phyloP scores from a whole-genome alignment of 140 eudicot genomes.

The Oenanthe javanica region DNA sequence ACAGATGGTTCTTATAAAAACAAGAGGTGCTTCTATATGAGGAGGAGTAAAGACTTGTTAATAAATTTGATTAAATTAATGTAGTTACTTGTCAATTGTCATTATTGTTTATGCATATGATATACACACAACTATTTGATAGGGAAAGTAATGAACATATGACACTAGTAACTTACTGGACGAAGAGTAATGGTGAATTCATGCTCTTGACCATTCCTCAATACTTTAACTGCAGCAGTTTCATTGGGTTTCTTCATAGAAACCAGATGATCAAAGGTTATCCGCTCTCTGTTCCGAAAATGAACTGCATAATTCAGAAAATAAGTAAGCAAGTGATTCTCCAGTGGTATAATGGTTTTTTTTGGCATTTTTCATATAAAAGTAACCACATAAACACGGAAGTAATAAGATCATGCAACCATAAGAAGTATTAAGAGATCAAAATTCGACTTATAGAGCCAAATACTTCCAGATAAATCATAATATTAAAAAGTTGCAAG shows the following conservation, averaged over 20 bases:
- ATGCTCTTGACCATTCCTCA: constrained; percentile 75
- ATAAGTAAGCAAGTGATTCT: neutral
- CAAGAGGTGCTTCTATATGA: neutral
- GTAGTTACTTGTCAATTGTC: neutral
- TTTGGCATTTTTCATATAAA: neutral
- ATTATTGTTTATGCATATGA: neutral
- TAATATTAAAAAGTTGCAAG: no score
- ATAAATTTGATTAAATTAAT: neutral
- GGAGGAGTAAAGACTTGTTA: neutral
- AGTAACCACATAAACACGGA: neutral
- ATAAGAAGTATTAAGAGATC: neutral
- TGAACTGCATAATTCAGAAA: constrained; percentile 52
- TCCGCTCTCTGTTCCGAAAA: constrained; percentile 85
- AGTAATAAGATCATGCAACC: no score
- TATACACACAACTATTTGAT: neutral
- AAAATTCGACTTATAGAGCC: neutral
- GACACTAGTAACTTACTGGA: constrained; percentile 57
- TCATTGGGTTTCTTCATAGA: constrained; percentile 98
- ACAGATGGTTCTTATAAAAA: neutral
- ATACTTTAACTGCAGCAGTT: constrained; percentile 62
- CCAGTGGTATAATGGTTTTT: neutral
- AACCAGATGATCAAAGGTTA: constrained; percentile 89
- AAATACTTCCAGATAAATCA: no score
- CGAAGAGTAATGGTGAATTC: constrained; percentile 48
- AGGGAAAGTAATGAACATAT: neutral